A percentile compares a stretch with the other conserved stretches of the same genome.
phyloP scores from a whole-genome alignment of 2,329 filamentous ascomycete species.

The Cladobotryum protrusum region DNA sequence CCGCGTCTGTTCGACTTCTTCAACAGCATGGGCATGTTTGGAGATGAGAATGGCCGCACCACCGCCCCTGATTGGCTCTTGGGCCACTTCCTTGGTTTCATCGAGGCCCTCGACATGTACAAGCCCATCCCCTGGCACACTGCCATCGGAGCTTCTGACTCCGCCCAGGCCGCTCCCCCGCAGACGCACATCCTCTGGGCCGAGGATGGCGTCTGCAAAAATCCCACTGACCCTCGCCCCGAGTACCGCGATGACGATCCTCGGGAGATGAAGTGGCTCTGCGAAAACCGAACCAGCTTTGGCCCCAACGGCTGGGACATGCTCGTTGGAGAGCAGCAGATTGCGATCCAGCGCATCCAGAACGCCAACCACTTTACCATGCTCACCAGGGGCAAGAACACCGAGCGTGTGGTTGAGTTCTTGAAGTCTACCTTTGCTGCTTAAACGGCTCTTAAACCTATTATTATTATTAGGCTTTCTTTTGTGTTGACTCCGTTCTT shows the following conservation, averaged over 20 bases:
- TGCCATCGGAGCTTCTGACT: conserved; percentile 26
- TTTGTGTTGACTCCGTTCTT: no score
- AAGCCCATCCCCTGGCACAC: conserved; percentile 52
- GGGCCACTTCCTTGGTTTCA: conserved; percentile 64
- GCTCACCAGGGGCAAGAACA: conserved; percentile 41
- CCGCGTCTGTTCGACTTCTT: conserved; percentile 60
- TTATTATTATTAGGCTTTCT: no score
- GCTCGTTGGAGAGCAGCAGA: conserved; percentile 43
- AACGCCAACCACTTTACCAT: conserved; percentile 66
- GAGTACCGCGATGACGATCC: conserved; percentile 11
- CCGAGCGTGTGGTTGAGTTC: conserved; percentile 1
- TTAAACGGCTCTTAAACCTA: no score
- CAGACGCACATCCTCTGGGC: conserved; percentile 63
- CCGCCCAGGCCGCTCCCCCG: conserved; percentile 38
- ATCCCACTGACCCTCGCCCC: conserved; percentile 46
- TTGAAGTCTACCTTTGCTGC: conserved; percentile 1
- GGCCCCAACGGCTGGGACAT: conserved; percentile 66
- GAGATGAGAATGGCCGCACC: conserved; percentile 32
- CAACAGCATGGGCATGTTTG: conserved; percentile 63
- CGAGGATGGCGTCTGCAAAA: conserved; percentile 64
- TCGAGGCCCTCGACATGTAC: conserved; percentile 62
- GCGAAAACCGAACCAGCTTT: conserved; percentile 67
- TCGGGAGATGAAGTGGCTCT: conserved; percentile 49
- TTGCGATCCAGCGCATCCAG: conserved; percentile 6
- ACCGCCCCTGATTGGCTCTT: conserved; percentile 66